Percentiles rank a stretch among this genome's conserved stretches.
Conservation (phyloP, 192 early-diverging fungal species). For the Dissophora ornata region DNA sequence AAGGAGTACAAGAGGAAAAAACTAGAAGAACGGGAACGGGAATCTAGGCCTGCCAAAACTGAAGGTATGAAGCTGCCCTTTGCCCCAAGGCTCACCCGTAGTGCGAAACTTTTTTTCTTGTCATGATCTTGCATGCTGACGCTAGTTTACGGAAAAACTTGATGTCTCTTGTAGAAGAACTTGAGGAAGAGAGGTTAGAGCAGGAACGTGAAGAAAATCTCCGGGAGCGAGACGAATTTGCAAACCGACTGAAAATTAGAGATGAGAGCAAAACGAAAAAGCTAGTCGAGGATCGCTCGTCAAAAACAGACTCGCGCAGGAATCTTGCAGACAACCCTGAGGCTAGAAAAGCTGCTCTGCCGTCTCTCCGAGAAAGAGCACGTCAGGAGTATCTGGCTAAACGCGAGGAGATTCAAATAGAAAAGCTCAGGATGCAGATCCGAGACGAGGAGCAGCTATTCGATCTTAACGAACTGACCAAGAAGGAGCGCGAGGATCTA, state of each 20-base stretch:
- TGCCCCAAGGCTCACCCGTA: too few relatives aligned
- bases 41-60: constrained; percentile 27
- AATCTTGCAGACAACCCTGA: constrained; percentile 85
- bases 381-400: constrained; percentile 91
- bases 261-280: constrained; percentile 87
- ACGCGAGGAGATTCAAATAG: constrained; percentile 85
- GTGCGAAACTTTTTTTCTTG: too few relatives aligned
- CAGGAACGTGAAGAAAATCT: constrained; percentile 76
- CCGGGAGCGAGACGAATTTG: constrained; percentile 92
- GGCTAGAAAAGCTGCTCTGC: constrained; percentile 73
- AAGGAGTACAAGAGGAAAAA: constrained; percentile 57
- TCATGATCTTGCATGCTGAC: too few relatives aligned
- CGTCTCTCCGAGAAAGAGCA: constrained; percentile 85
- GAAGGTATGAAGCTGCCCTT: constrained; percentile 18
- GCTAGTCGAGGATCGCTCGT: constrained; percentile 78
- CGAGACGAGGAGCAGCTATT: constrained; percentile 92
- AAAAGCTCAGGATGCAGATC: constrained; percentile 80
- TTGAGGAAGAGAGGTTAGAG: constrained; percentile 61
- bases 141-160: too few relatives aligned
- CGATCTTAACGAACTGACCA: constrained; percentile 75
- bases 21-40: constrained; percentile 41
- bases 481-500: constrained; percentile 78
- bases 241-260: constrained; percentile 79
- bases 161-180: constrained; percentile 45
- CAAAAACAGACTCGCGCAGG: constrained; percentile 73